Conservation (phyloP, 371 early-diverging fungal genomes). For the Mortierella sp. region DNA sequence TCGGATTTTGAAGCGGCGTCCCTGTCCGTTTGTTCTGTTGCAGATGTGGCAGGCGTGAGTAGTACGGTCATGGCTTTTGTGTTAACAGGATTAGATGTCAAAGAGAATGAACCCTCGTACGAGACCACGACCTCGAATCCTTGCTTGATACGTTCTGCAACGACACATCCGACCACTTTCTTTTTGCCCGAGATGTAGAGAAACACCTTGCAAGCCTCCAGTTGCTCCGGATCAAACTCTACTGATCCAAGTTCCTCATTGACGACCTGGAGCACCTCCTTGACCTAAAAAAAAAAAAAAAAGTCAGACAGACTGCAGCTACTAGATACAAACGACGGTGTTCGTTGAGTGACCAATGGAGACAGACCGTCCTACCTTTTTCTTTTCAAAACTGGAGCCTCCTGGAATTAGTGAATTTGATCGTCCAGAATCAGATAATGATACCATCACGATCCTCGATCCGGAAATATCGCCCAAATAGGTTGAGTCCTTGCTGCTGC, state of each 20-base stretch:
- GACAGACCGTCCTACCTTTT: conserved; percentile 23
- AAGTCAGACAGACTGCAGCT: neutral
- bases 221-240: conserved; percentile 37
- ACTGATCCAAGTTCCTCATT: conserved; percentile 49
- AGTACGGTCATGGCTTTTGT: neutral
- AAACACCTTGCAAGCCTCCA: conserved; percentile 55
- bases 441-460: conserved; percentile 41
- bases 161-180: conserved; percentile 61
- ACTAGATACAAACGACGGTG: too few relatives aligned
- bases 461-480: neutral
- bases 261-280: conserved; percentile 37
- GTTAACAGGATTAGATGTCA: neutral
- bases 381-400: conserved; percentile 36
- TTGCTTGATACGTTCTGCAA: conserved; percentile 59
- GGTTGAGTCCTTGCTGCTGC: neutral
- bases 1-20: neutral
- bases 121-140: conserved; percentile 51
- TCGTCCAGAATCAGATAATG: conserved; percentile 29
- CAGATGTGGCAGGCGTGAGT: neutral
- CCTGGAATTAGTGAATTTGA: neutral
- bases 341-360: neutral
- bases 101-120: neutral
- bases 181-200: conserved; percentile 58
- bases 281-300: conserved; percentile 20
- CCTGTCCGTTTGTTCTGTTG: too few relatives aligned